phyloP scores from a whole-genome alignment of 306 rosid species.

The Quercus alba region DNA sequence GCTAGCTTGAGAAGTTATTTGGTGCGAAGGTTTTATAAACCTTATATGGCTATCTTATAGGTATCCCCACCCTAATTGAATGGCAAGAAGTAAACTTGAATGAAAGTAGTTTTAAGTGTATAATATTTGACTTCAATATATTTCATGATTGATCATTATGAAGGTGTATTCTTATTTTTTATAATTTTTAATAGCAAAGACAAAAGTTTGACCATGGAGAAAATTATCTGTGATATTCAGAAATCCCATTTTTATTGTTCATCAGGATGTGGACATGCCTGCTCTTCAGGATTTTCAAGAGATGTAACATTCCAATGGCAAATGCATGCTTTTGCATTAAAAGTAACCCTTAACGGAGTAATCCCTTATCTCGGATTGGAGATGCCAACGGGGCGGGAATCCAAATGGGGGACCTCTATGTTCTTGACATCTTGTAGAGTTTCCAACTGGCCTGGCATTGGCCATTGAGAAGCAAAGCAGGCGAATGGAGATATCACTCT shows the following conservation, averaged over 20 bases:
- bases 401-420: too few species aligned
- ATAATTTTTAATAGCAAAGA: background rate
- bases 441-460: conserved; percentile 72
- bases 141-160: background rate
- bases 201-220: background rate
- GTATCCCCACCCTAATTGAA: background rate
- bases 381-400: too few species aligned
- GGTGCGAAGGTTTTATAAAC: background rate
- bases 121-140: background rate
- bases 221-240: background rate
- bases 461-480: conserved; percentile 83
- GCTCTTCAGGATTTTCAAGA: conserved; percentile 57
- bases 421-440: conserved; percentile 51
- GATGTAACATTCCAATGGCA: conserved; percentile 70
- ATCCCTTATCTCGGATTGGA: too few species aligned
- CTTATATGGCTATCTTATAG: background rate
- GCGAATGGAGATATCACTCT: conserved; percentile 77
- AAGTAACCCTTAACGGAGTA: too few species aligned
- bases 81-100: background rate
- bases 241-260: conserved; percentile 9
- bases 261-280: conserved; percentile 95
- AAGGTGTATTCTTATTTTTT: background rate
- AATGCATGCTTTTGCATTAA: background rate
- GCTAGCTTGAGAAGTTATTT: background rate
- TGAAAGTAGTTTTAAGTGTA: background rate